Evolutionary conservation across 2,329 filamentous ascomycete genomes (phyloP).

Genomic region (Achaetomium macrosporum): DNA sequence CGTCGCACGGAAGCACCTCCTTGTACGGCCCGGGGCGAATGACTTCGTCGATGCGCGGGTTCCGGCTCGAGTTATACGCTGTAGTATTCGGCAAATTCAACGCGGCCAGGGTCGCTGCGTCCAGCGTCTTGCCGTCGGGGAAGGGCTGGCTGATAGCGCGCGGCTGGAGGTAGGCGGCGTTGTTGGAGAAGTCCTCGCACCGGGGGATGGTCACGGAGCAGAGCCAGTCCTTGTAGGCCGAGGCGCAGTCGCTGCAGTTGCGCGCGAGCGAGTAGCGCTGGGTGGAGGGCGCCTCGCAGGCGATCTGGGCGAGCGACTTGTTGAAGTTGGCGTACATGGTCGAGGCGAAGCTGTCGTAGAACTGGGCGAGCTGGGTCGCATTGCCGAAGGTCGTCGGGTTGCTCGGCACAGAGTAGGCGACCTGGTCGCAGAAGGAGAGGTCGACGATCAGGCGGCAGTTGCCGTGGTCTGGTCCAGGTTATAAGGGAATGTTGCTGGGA

Average conservation of each 20-base stretch:
- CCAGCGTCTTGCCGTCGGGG: constrained; percentile 57
- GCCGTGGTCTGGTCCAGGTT: constrained; percentile 44
- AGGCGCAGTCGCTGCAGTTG: constrained; percentile 67
- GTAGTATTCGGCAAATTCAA: constrained; percentile 25
- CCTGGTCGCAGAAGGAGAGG: constrained; percentile 80
- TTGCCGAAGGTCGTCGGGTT: constrained; percentile 59
- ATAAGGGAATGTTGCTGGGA: not conserved
- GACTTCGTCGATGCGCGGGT: constrained; percentile 61
- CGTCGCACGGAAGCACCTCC: constrained; percentile 81
- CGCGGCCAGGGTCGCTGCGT: constrained; percentile 27
- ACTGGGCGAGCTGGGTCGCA: constrained; percentile 53
- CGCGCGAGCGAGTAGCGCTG: constrained; percentile 76
- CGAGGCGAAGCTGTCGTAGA: constrained; percentile 73
- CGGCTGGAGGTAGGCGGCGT: constrained; percentile 48
- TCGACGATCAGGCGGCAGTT: constrained; percentile 85
- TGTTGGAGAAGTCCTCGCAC: constrained; percentile 72
- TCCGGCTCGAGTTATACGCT: constrained; percentile 57
- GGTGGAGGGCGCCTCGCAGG: constrained; percentile 70
- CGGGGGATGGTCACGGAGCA: constrained; percentile 90
- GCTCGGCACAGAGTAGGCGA: constrained; percentile 85
- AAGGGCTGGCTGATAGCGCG: constrained; percentile 70
- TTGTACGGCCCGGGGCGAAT: constrained; percentile 87
- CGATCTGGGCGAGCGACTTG: constrained; percentile 74
- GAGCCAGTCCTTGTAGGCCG: constrained; percentile 89
- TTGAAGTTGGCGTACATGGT: constrained; percentile 70